Evolutionary conservation across 257 asterid genomes (phyloP).

Genomic region (Verbena officinalis): DNA sequence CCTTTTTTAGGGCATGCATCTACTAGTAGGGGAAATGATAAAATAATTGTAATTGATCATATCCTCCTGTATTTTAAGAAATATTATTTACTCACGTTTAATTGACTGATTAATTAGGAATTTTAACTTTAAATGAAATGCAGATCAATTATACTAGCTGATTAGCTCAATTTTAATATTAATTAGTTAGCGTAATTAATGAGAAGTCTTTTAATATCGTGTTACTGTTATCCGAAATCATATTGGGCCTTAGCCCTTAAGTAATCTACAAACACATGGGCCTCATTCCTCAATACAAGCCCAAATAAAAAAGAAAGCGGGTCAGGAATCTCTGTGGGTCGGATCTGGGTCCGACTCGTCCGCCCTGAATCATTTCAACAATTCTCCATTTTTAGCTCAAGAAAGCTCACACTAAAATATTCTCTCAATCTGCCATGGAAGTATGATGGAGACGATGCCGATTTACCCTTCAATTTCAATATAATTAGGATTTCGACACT

Average conservation of each 20-base stretch:
- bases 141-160: too few species aligned
- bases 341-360: slow-evolving; percentile 23
- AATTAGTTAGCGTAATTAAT: too few species aligned
- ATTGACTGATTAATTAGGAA: too few species aligned
- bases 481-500: slow-evolving; percentile 22
- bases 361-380: slow-evolving; percentile 28
- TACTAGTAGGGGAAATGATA: too few species aligned
- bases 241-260: not conserved
- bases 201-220: too few species aligned
- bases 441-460: slow-evolving; percentile 25
- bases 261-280: not conserved
- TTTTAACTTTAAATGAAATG: too few species aligned
- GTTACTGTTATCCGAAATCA: too few species aligned
- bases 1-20: too few species aligned
- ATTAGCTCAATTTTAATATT: too few species aligned
- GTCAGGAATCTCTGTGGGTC: slow-evolving; percentile 8
- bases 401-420: slow-evolving; percentile 24
- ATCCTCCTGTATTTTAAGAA: too few species aligned
- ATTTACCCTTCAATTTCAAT: slow-evolving; percentile 19
- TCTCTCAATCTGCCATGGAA: slow-evolving; percentile 23
- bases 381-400: slow-evolving; percentile 31
- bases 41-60: too few species aligned
- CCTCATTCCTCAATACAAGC: not conserved
- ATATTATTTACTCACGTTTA: too few species aligned
- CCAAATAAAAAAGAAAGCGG: not conserved